Base-by-base conservation (phyloP, 208 protist genomes). In the Porcisia hertigi region DNA sequence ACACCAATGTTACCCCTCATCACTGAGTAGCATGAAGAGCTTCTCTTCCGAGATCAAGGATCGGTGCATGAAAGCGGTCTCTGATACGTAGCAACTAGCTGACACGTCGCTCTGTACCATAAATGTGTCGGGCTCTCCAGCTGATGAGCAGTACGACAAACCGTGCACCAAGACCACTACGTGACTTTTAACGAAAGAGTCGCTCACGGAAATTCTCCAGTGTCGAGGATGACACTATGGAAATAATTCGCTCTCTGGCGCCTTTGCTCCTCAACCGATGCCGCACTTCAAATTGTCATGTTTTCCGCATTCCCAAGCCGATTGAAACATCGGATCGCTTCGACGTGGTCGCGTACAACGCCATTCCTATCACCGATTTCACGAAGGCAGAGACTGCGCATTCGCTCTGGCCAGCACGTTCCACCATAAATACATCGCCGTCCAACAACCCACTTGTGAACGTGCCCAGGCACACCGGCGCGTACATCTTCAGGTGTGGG, bases 131-230 rank as follows among this genome's bases (percentile, higher is more conserved):
- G 55, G 30, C 16, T 79, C 71, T 20, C 60, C 63, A 2, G 16
- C 67, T 8, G 72, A 69, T 8, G 74, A 43, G 65, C 79, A 83
- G 52, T 34, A 60, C 41, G 59, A 74, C 2, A 85, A 82, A 30
- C 85, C 49, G 58, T 86, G 62, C 18, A 85, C 81, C 45, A 93
- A 89, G 4, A 84, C 71, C 25, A 88, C 80, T 0, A 71, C 82
- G 73, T 90, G 85, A 55, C 84, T 85, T 67, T 88, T 80, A 59
- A 78, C 77, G 3, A 89, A 83, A 6, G 81, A 88, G 75, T 87
- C 81, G 11, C 77, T 77, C n/a, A 69, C 78, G 9, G 91, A 77
- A 66, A 30, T 30, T 30, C 30, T 93, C 84, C 45, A 93, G 69
- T 2, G 65, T 75, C n/a, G 71, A 72, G 0, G 91, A 64, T 12